These are phyloP conservation scores for Stagonosporopsis vannaccii DNA, from an alignment of 2,329 filamentous ascomycete species.

Conservation along the genomic window DNA sequence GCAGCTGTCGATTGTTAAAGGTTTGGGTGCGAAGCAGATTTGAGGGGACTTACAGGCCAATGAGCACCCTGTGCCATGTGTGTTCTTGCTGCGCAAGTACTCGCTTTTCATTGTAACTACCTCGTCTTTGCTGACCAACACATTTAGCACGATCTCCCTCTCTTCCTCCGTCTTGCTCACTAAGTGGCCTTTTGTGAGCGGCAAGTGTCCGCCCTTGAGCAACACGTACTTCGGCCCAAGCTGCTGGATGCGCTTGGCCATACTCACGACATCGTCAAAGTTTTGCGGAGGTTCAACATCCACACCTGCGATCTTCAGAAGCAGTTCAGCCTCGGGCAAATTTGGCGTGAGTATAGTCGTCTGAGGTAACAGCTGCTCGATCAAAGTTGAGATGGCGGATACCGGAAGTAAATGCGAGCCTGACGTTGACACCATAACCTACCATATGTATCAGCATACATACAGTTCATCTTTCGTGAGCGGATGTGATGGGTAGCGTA, in stretches of 20 bases:
- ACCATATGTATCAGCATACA: not conserved
- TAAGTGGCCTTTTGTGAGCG: constrained; percentile 70
- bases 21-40: not conserved
- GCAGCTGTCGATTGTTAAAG: constrained; percentile 60
- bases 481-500: constrained; percentile 52
- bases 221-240: constrained; percentile 83
- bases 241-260: constrained; percentile 70
- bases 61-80: constrained; percentile 94
- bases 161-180: constrained; percentile 67
- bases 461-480: not conserved
- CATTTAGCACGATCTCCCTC: constrained; percentile 74
- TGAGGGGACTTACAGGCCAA: constrained; percentile 73
- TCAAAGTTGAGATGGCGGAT: constrained; percentile 68
- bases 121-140: constrained; percentile 71
- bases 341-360: constrained; percentile 79
- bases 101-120: constrained; percentile 70
- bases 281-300: constrained; percentile 58
- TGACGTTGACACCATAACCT: constrained; percentile 92
- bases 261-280: constrained; percentile 70
- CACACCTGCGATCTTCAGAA: constrained; percentile 64
- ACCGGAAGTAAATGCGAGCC: constrained; percentile 72
- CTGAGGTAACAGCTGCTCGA: constrained; percentile 66
- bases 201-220: constrained; percentile 90
- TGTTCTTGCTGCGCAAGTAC: constrained; percentile 78
- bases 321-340: constrained; percentile 73